Base-by-base conservation (phyloP, 2,329 filamentous ascomycete species). In the Helotiales sp. region DNA sequence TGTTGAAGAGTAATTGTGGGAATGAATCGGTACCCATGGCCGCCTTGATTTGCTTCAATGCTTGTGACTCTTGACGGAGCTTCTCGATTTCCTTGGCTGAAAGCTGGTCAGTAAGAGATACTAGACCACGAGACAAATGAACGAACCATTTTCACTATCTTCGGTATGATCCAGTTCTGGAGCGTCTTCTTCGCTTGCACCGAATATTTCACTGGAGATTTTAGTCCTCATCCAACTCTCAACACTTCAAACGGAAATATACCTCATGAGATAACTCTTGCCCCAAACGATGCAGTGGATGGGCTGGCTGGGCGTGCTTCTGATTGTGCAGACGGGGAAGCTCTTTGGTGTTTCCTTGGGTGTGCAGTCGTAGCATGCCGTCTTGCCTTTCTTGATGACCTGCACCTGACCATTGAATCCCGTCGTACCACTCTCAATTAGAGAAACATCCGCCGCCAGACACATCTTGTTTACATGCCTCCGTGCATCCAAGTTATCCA, bases 251-350 rank as follows among this genome's bases (percentile, higher is more conserved):
- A 28, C 28, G 6, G 22, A 1, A 40, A 70, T 76, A 68, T 75
- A 82, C 84, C 93, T 96, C 68, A 99, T 87, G 8, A 99, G 85
- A 78, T 98, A 99, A 78, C 93, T 97, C 81, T 98, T 99, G 22
- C 88, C 95, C 96, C 96, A 99, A 1, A 99, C 95, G 69, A 99
- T 99, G 81, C 96, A 98, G 80, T 99, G 96, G 50, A 99, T 98
- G 0, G 95, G 93, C 75, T 98, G 95, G 71, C 92, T 97, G 0
- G 96, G 96, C 0, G 94, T 99, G 78, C 93, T 97, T 78, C 96
- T 89, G 74, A 99, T 98, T 1, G 96, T 99, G 82, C 96, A 99
- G 49, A 98, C 94, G 1, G 96, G 94, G 76, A 96, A 98, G 1
- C 91, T 91, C 78, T 97, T 98, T 6, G 95, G 95, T 1, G 91